phyloP scores from a whole-genome alignment of 176 grass and related monocot genomes.

The Triticum dicoccoides region DNA sequence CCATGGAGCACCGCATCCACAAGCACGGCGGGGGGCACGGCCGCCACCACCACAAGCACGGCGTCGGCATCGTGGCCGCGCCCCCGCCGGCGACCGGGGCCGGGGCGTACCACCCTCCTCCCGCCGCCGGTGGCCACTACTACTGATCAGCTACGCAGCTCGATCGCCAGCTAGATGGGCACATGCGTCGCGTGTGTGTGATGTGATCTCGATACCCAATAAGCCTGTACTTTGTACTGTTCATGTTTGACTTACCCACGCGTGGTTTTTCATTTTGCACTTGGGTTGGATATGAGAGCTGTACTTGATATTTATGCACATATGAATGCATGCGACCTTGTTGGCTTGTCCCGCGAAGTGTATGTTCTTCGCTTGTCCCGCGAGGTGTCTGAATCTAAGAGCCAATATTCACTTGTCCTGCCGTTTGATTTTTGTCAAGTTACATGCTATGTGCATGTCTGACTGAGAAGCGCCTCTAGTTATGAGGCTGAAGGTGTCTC shows the following conservation, averaged over 20 bases:
- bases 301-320: no score
- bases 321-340: no score
- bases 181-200: no score
- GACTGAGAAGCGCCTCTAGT: no score
- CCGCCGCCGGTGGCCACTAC: not conserved
- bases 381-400: no score
- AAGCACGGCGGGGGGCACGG: not conserved
- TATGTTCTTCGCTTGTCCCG: no score
- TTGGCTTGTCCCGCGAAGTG: no score
- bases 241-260: not conserved
- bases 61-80: not conserved
- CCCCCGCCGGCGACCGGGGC: not conserved
- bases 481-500: no score
- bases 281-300: not conserved
- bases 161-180: no score
- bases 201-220: not conserved
- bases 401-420: no score
- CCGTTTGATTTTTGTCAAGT: no score
- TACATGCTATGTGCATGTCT: no score
- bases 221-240: not conserved
- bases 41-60: not conserved
- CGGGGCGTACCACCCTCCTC: not conserved
- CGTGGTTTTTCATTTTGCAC: not conserved
- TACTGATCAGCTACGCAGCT: not conserved
- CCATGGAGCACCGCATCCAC: conserved; percentile 9